Evolutionary conservation across 495 filamentous ascomycete species (phyloP), one percentile per base, ranked within the genome.

Genomic region (Tuber borchii): DNA sequence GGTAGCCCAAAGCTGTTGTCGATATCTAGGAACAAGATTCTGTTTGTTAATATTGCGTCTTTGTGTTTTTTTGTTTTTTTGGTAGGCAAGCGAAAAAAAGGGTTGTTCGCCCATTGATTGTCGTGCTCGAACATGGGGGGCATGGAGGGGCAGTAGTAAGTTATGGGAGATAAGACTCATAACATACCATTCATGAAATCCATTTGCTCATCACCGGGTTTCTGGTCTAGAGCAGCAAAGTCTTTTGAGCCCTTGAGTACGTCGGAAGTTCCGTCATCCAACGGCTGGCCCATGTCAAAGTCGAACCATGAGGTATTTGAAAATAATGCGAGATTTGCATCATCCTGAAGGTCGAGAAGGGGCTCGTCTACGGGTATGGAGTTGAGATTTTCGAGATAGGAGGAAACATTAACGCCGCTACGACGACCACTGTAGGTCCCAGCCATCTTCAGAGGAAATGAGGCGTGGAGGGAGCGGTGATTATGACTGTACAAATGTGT

Each of bases 251-350:
- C 39, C 73, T 48, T 73, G 43, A 39, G 44, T 71, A 45, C 72
- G 79, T 78, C 42, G 56, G 17, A 44, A 14, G 56, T 51, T n/a
- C 46, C 39, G 16, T 76, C 76, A 19, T 79, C 74, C 37, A 39
- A 70, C 22, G 80, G 75, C 69, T 85, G 85, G 44, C 88, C 86
- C 73, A 87, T 84, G 81, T 97, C 95, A 83, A 93, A 95, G 84
- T 97, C 94, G 84, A 93, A 92, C 87, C 97, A 98, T 75, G 95
- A 91, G 72, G 93, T 89, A 85, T 97, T 97, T 76, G 93, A 95
- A 87, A 97, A 97, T 76, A 95, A 87, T 31, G 92, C 91, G 72
- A 99, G 88, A 70, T 97, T 93, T 42, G 71, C 80, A 79, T 91
- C 91, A 79, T 90, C 85, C 76, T 88, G 90, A 85, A 89, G 88